phyloP scores from a whole-genome alignment of 805 yeast species.

The Ogataea wickerhamii region DNA sequence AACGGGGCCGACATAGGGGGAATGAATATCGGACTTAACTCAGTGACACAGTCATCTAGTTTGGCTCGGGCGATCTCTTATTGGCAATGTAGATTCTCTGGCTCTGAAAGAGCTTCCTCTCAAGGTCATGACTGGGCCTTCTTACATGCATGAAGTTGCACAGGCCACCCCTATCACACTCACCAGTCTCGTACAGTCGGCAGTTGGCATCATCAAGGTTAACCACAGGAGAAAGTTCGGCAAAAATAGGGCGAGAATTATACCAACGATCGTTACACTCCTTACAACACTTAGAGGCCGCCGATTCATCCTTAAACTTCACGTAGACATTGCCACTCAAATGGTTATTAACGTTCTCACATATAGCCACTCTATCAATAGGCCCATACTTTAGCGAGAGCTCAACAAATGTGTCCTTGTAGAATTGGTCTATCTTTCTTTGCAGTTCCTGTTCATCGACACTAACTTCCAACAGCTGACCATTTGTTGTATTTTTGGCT shows the following conservation, averaged over 20 bases:
- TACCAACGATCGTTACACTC: slow-evolving; percentile 80
- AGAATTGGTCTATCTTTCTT: slow-evolving; percentile 56
- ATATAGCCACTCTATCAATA: slow-evolving; percentile 62
- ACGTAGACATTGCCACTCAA: slow-evolving; percentile 83
- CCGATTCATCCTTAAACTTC: slow-evolving; percentile 49
- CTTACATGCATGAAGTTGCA: slow-evolving; percentile 87
- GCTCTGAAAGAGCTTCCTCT: slow-evolving; percentile 18
- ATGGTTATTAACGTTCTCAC: slow-evolving; percentile 81
- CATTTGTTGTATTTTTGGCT: background rate
- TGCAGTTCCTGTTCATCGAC: slow-evolving; percentile 35
- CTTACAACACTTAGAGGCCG: slow-evolving; percentile 59
- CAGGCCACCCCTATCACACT: slow-evolving; percentile 74
- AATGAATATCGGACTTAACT: too few relatives aligned
- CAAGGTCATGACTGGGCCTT: slow-evolving; percentile 41
- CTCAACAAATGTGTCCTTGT: slow-evolving; percentile 68
- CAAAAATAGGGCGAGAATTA: slow-evolving; percentile 69
- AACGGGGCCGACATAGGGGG: too few relatives aligned
- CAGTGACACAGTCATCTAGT: too few relatives aligned
- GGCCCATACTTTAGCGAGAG: slow-evolving; percentile 43
- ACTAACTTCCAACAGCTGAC: slow-evolving; percentile 2
- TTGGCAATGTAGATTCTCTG: slow-evolving; percentile 15
- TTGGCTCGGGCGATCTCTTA: slow-evolving; percentile 1
- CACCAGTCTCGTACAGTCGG: slow-evolving; percentile 57
- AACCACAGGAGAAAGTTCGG: slow-evolving; percentile 73
- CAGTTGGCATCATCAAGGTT: slow-evolving; percentile 73